phyloP scores from a whole-genome alignment of 2,329 filamentous ascomycete species.

The Rutstroemia sp. region DNA sequence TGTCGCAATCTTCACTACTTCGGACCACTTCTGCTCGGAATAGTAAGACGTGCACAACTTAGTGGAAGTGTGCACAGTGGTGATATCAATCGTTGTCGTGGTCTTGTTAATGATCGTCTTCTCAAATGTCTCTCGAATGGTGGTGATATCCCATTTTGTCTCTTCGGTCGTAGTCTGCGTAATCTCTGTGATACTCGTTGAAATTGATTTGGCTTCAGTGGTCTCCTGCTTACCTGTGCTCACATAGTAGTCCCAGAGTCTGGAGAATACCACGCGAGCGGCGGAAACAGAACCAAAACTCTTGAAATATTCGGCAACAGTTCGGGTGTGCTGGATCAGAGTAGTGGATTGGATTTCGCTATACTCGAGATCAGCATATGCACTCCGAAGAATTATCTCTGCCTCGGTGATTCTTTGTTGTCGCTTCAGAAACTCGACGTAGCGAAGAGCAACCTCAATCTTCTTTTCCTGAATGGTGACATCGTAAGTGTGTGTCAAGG shows the following conservation, averaged over 20 bases:
- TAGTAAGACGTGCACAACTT: slow-evolving; percentile 14
- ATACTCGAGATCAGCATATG: slow-evolving; percentile 13
- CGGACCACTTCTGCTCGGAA: slow-evolving; percentile 13
- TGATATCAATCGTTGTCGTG: slow-evolving; percentile 11
- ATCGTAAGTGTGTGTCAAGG: slow-evolving; percentile 6
- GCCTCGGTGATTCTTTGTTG: slow-evolving; percentile 14
- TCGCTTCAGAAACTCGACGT: slow-evolving; percentile 13
- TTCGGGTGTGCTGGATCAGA: slow-evolving; percentile 8
- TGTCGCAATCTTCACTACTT: slow-evolving; percentile 12
- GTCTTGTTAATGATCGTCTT: slow-evolving; percentile 10
- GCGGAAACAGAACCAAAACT: slow-evolving; percentile 10
- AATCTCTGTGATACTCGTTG: slow-evolving; percentile 7
- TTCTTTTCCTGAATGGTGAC: slow-evolving; percentile 11
- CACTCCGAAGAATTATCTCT: slow-evolving; percentile 12
- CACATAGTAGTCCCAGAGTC: slow-evolving; percentile 15
- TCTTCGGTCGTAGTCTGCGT: slow-evolving; percentile 9
- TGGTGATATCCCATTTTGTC: slow-evolving; percentile 10
- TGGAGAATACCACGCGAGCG: slow-evolving; percentile 8
- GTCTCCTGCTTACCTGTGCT: slow-evolving; percentile 11
- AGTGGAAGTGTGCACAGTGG: slow-evolving; percentile 11
- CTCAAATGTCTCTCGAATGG: slow-evolving; percentile 12
- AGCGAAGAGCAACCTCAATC: slow-evolving; percentile 16
- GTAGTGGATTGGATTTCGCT: slow-evolving; percentile 9
- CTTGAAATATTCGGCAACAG: slow-evolving; percentile 11
- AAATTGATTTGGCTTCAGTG: slow-evolving; percentile 11